Conservation (phyloP, 495 filamentous ascomycete species). For the Daldinia bambusicola region DNA sequence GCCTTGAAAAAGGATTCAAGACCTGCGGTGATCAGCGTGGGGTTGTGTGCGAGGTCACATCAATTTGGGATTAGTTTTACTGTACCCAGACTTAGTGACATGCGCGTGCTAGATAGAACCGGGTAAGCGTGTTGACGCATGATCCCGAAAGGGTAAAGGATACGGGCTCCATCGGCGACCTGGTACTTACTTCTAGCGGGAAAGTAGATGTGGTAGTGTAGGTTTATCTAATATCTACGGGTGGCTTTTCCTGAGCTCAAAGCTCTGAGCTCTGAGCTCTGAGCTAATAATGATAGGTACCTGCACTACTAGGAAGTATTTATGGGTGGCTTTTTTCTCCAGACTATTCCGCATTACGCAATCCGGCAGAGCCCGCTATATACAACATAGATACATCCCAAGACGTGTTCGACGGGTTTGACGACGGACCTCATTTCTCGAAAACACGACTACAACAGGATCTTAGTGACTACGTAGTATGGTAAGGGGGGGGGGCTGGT, state of each 20-base stretch:
- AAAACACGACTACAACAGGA: not conserved
- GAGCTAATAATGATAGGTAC: too few species aligned
- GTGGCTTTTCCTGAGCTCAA: not conserved
- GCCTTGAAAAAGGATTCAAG: slow-evolving; percentile 37
- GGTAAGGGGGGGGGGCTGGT: not conserved
- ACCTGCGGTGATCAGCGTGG: slow-evolving; percentile 44
- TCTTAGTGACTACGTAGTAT: not conserved
- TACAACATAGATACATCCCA: not conserved
- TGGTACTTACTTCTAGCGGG: slow-evolving; percentile 26
- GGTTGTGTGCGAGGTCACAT: slow-evolving; percentile 43
- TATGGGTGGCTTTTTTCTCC: slow-evolving; percentile 10
- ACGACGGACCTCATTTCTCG: slow-evolving; percentile 9
- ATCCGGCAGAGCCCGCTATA: slow-evolving; percentile 20
- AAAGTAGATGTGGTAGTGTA: slow-evolving; percentile 25
- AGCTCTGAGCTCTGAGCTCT: not conserved
- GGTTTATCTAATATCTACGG: slow-evolving; percentile 13
- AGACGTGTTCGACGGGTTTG: not conserved
- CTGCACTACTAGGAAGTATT: not conserved
- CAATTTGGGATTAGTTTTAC: slow-evolving; percentile 40
- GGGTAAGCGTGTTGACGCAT: slow-evolving; percentile 42
- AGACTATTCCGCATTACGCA: slow-evolving; percentile 31
- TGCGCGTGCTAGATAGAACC: slow-evolving; percentile 44
- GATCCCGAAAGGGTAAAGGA: slow-evolving; percentile 42
- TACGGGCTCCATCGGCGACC: slow-evolving; percentile 35
- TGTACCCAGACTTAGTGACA: slow-evolving; percentile 39